Base-by-base conservation (phyloP, 176 grass and related monocot genomes). In the Oryza nivara region DNA sequence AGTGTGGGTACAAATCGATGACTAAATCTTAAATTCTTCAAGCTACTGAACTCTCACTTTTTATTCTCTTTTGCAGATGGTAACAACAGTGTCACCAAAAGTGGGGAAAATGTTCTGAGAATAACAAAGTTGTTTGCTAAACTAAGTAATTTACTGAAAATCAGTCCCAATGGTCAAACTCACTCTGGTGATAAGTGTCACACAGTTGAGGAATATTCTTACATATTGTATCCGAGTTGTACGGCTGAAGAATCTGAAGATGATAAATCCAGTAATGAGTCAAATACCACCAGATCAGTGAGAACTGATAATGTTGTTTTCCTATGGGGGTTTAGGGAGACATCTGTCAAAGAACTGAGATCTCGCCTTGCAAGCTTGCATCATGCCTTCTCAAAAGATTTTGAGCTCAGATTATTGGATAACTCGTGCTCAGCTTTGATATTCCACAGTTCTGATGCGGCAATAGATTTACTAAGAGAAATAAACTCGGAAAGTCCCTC, bases 101-200 rank as follows among this genome's bases (percentile, higher is more conserved):
- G 85, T 75, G 96, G 88, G 69, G 72, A 84, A 83, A 92, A 98
- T 87, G 89, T 93, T 87, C 77, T 98, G 67, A 88, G 84, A 83
- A 88, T 93, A 75, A 90, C 74, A 75, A 91, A 84, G n/a, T 82
- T 98, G 51, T 98, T 98, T 98, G 85, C 89, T 65, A 88, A 92
- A 83, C 46, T 98, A 63, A 87, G 84, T 58, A 63, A 68, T 67
- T 67, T 93, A 77, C 85, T 93, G 30, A 93, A 89, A 85, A 84
- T 86, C 35, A 74, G 58, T 83, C 85, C 82, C 44, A 74, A 78
- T 45, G 64, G 32, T 70, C 69, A 89, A 84, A 80, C 78, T 80
- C 45, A 35, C 23, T 54, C 47, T 51, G 75, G 8, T 46, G 46
- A 90, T 41, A 64, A 84, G 70, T 83, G 23, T 34, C n/a, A 61